A percentile compares a stretch with the other conserved stretches of the same genome.
Conservation (phyloP, 2,329 filamentous ascomycete genomes). For the Aspergillus sp. region DNA sequence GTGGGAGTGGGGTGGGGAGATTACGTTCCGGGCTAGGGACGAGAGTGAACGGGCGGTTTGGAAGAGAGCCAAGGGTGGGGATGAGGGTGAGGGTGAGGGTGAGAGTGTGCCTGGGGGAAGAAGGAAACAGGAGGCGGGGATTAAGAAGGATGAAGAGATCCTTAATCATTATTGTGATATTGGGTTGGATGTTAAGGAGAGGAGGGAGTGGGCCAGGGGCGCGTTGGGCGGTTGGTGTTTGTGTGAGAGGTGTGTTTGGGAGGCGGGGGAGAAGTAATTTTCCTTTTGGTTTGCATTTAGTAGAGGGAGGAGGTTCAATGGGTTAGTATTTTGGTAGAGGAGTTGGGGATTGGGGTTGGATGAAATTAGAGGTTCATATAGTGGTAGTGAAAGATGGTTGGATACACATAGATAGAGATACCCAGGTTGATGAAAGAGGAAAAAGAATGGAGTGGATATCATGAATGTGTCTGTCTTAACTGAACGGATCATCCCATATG, state of each 20-base stretch:
- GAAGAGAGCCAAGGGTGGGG: too few relatives aligned
- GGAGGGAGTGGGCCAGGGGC: slow-evolving; percentile 85
- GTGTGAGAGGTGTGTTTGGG: slow-evolving; percentile 78
- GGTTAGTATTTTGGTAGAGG: too few relatives aligned
- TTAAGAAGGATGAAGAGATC: slow-evolving; percentile 80
- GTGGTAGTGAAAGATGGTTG: neutral
- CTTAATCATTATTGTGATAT: slow-evolving; percentile 95
- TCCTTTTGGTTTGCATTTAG: neutral
- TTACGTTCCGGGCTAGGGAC: slow-evolving; percentile 39
- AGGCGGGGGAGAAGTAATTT: slow-evolving; percentile 47
- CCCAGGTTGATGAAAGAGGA: neutral
- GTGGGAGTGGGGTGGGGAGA: slow-evolving; percentile 78
- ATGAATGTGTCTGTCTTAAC: too few relatives aligned
- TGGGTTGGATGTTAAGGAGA: slow-evolving; percentile 70
- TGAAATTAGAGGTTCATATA: slow-evolving; percentile 3
- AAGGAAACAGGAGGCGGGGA: slow-evolving; percentile 50
- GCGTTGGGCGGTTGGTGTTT: slow-evolving; percentile 87
- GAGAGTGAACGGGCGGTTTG: slow-evolving; percentile 40
- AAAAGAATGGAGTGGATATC: too few relatives aligned
- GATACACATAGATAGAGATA: slow-evolving; percentile 3
- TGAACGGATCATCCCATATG: too few relatives aligned
- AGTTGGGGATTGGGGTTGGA: slow-evolving; percentile 8
- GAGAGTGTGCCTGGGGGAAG: slow-evolving; percentile 19
- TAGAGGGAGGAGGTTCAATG: too few relatives aligned
- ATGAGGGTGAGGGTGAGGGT: slow-evolving; percentile 11